Evolutionary conservation across 2,329 filamentous ascomycete species (phyloP), one percentile per base, ranked within the genome.

Genomic region (Trichoderma afroharzianum): DNA sequence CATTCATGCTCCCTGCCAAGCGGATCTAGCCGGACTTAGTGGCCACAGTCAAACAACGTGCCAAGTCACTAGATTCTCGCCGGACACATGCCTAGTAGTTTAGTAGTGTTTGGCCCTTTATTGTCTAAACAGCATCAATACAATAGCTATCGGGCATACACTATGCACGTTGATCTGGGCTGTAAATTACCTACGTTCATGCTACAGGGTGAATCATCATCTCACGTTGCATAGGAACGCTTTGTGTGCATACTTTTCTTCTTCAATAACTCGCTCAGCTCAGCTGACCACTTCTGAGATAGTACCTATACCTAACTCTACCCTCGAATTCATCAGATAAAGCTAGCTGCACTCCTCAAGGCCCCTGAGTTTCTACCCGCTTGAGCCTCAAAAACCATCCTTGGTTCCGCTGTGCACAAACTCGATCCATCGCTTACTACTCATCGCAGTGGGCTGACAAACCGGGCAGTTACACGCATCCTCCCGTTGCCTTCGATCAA

Each of bases 281-380:
- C 66, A 62, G 39, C 28, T 59, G 26, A 18, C 28, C 36, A 43
- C 28, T 43, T 4, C 55, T 59, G 36, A 53, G 21, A 69, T 36
- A 62, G 33, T 53, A 53, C 36, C 53, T 33, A 47, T 61, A 28
- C 36, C 57, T 62, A 69, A 62, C 66, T 69, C 66, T 69, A 69
- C 66, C 57, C 28, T 11, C 4, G 21, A 24, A 33, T 53, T 32
- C 57, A 69, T 32, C 21, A 59, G 57, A 59, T 69, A 69, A 69
- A 61, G 57, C 39, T 53, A 36, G 57, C 36, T 36, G 28, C 58
- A 57, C 36, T 33, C 47, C 39, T 62, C 66, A 18, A 36, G 33
- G 39, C 28, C 47, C 14, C 43, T 28, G 59, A 69, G 32, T 58
- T 6, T 58, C 33, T 58, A 39, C 24, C 33, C 63, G 15, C 66